A percentile compares a stretch with the other conserved stretches of the same genome.
These are phyloP conservation scores for Fragilariopsis cylindrus DNA, from an alignment of 108 stramenopile species.

Conservation along the genomic window DNA sequence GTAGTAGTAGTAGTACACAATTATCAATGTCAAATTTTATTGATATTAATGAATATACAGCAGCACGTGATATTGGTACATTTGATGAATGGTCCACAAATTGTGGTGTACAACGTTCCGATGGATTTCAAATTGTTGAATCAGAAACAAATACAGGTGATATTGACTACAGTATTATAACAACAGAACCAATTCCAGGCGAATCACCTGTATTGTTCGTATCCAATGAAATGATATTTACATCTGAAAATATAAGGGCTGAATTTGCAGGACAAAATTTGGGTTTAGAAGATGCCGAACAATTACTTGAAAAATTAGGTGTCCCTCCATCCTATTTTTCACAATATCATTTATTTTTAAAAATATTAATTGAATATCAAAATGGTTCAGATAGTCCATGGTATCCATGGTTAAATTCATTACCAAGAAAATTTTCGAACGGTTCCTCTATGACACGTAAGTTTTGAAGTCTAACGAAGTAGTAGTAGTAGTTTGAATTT, in stretches of 20 bases:
- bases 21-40: no score
- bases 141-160: constrained; percentile 27
- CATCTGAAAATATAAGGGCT: constrained; percentile 13
- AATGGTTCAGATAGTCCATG: constrained; percentile 44
- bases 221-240: constrained; percentile 39
- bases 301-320: constrained; percentile 21
- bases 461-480: background rate
- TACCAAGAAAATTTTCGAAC: constrained; percentile 53
- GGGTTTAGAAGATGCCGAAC: constrained; percentile 28
- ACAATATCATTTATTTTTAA: constrained; percentile 52
- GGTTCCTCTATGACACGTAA: constrained; percentile 45
- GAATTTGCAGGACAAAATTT: background rate
- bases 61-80: no score
- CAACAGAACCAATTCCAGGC: constrained; percentile 42
- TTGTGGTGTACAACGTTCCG: constrained; percentile 45
- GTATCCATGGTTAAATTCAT: constrained; percentile 46
- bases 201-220: constrained; percentile 39
- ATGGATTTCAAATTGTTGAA: constrained; percentile 43
- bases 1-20: no score
- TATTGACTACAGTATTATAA: constrained; percentile 36
- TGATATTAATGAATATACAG: no score
- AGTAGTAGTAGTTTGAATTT: no score
- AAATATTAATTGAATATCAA: constrained; percentile 57
- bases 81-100: constrained; percentile 39
- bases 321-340: background rate